A percentile compares a stretch with the other conserved stretches of the same genome.
Evolutionary conservation across 495 filamentous ascomycete species (phyloP).

Genomic region (Xylaria longipes): DNA sequence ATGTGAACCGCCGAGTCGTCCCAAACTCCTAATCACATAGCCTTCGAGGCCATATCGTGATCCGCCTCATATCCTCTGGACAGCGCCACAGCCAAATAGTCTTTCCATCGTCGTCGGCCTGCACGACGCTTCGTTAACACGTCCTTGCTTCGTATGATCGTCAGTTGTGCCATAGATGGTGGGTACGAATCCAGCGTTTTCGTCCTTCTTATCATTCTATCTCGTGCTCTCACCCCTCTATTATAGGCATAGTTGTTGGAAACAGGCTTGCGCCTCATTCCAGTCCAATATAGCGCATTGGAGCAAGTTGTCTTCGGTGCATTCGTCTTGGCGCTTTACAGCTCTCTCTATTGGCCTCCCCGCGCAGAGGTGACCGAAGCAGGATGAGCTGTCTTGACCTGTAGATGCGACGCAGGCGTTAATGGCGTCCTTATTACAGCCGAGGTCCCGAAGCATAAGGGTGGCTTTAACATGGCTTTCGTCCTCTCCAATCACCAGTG

Average conservation of each 20-base stretch:
- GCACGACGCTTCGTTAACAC: constrained; percentile 3
- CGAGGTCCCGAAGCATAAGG: not conserved
- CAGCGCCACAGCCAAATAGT: not conserved
- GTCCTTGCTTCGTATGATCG: constrained; percentile 2
- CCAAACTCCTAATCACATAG: not conserved
- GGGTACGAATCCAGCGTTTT: not conserved
- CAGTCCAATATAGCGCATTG: constrained; percentile 25
- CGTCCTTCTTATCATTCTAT: not conserved
- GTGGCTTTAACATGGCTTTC: not conserved
- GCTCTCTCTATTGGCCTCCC: constrained; percentile 9
- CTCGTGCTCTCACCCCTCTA: not conserved
- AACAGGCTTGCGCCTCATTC: constrained; percentile 25
- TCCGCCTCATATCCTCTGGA: not conserved
- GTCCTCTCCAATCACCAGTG: constrained; percentile 7
- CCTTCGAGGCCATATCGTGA: not conserved
- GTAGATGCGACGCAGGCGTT: constrained; percentile 12
- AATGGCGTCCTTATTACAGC: constrained; percentile 14
- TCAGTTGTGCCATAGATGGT: not conserved
- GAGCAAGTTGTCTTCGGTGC: constrained; percentile 22
- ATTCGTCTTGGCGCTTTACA: constrained; percentile 15
- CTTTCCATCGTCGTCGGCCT: not conserved
- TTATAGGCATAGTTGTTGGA: constrained; percentile 20
- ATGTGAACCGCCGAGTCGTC: not conserved
- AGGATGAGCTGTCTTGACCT: constrained; percentile 4
- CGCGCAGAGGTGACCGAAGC: constrained; percentile 15